Evolutionary conservation across 2,329 filamentous ascomycete species (phyloP).

Genomic region (Colletotrichum lentis): DNA sequence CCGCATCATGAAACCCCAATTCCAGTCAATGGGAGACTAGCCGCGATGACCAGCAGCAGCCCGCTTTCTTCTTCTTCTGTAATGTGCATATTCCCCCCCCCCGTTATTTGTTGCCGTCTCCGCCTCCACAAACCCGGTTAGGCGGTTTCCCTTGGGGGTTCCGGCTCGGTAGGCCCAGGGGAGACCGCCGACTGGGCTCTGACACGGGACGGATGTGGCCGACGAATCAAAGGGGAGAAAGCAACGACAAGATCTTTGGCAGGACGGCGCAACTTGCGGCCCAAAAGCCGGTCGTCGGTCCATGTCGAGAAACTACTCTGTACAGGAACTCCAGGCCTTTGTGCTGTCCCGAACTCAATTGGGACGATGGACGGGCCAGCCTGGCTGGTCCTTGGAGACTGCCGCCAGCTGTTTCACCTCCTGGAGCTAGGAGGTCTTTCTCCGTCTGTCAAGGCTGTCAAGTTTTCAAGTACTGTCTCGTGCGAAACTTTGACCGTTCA

Average conservation of each 20-base stretch:
- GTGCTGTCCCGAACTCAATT: slow-evolving; percentile 18
- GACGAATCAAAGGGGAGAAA: slow-evolving; percentile 10
- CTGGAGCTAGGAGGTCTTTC: neutral
- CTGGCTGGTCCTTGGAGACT: neutral
- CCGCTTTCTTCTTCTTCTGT: neutral
- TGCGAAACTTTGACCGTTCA: neutral
- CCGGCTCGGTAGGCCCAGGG: neutral
- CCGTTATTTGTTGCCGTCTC: neutral
- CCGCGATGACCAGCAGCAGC: neutral
- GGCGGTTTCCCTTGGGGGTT: neutral
- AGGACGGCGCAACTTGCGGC: slow-evolving; percentile 1
- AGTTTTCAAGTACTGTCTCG: neutral
- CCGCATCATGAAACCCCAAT: neutral
- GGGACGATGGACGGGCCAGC: neutral
- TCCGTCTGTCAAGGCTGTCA: slow-evolving; percentile 19
- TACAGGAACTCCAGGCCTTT: neutral
- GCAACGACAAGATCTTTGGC: slow-evolving; percentile 14
- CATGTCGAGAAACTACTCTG: neutral
- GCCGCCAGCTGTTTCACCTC: slow-evolving; percentile 27
- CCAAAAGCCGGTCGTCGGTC: neutral
- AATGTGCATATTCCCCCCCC: neutral
- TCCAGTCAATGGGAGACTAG: neutral
- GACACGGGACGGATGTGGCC: slow-evolving; percentile 10
- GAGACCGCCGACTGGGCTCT: neutral
- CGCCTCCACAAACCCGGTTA: neutral